These are phyloP conservation scores for Martiniozyma asiatica DNA, from an alignment of 1,139 yeast species.

Conservation along the genomic window DNA sequence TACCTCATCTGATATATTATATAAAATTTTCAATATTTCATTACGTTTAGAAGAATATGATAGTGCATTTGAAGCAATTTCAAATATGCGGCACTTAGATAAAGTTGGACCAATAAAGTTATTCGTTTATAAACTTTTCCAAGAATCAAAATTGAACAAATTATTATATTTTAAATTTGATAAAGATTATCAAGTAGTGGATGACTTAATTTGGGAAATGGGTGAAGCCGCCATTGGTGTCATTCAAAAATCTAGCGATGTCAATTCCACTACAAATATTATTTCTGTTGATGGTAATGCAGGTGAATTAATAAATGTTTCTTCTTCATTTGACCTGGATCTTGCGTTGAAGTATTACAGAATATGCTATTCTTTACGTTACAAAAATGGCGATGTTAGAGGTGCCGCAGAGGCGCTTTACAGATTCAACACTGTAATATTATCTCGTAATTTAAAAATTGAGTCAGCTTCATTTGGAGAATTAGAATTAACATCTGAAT, in stretches of 20 bases:
- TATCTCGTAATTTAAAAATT: constrained; percentile 1
- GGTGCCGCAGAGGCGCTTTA: constrained; percentile 49
- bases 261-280: constrained; percentile 11
- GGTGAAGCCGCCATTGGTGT: constrained; percentile 13
- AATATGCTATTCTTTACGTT: constrained; percentile 44
- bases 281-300: constrained; percentile 15
- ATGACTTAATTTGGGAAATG: constrained; percentile 19
- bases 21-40: constrained; percentile 19
- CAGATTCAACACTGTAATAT: constrained; percentile 32
- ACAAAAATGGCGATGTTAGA: constrained; percentile 32
- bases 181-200: constrained; percentile 19
- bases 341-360: constrained; percentile 34
- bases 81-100: constrained; percentile 15
- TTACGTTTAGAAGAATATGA: constrained; percentile 18
- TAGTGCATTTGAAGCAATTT: constrained; percentile 17
- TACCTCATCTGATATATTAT: constrained; percentile 12
- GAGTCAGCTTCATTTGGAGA: background rate
- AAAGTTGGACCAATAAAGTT: constrained; percentile 17
- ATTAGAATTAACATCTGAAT: constrained; percentile 2
- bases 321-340: too few relatives aligned
- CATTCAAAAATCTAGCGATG: constrained; percentile 1
- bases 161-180: constrained; percentile 19
- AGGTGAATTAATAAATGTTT: too few relatives aligned
- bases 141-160: constrained; percentile 13
- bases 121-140: constrained; percentile 20